phyloP scores from a whole-genome alignment of 1,139 yeast species.

The Suhomyces chickasaworum region DNA sequence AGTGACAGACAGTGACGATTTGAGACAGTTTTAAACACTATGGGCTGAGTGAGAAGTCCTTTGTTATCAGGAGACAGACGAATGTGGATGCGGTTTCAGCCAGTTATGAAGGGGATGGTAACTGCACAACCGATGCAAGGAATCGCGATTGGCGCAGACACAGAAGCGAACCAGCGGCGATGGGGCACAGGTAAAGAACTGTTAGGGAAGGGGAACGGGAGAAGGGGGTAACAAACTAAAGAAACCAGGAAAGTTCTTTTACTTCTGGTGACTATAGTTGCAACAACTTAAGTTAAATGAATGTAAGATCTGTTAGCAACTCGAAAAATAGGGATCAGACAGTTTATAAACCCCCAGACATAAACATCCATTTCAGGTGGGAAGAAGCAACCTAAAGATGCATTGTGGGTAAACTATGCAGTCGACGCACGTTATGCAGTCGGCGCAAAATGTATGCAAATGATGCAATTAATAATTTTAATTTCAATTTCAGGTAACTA shows the following conservation, averaged over 20 bases:
- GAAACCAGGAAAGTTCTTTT: not conserved
- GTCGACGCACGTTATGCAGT: not conserved
- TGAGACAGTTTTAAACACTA: not conserved
- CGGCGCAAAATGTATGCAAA: slow-evolving; percentile 1
- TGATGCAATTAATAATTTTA: slow-evolving; percentile 7
- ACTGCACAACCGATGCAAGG: slow-evolving; percentile 12
- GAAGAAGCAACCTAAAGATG: slow-evolving; percentile 4
- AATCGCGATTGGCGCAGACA: slow-evolving; percentile 9
- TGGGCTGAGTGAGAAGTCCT: not conserved
- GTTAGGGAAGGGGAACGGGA: not conserved
- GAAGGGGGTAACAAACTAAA: not conserved
- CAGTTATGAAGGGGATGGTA: slow-evolving; percentile 11
- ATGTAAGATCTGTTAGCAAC: not conserved
- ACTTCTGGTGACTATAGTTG: not conserved
- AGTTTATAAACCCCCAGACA: slow-evolving; percentile 6
- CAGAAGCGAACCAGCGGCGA: slow-evolving; percentile 1
- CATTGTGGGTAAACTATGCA: not conserved
- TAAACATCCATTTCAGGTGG: slow-evolving; percentile 10
- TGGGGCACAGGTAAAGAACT: not conserved
- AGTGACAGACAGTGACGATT: not conserved
- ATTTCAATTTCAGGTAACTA: slow-evolving; percentile 11
- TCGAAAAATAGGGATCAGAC: not conserved
- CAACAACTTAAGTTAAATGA: not conserved
- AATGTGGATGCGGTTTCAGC: slow-evolving; percentile 8
- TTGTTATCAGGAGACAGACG: slow-evolving; percentile 8